These are phyloP conservation scores for Monosporascus sp. DNA, from an alignment of 2,329 filamentous ascomycete species.

Conservation along the genomic window DNA sequence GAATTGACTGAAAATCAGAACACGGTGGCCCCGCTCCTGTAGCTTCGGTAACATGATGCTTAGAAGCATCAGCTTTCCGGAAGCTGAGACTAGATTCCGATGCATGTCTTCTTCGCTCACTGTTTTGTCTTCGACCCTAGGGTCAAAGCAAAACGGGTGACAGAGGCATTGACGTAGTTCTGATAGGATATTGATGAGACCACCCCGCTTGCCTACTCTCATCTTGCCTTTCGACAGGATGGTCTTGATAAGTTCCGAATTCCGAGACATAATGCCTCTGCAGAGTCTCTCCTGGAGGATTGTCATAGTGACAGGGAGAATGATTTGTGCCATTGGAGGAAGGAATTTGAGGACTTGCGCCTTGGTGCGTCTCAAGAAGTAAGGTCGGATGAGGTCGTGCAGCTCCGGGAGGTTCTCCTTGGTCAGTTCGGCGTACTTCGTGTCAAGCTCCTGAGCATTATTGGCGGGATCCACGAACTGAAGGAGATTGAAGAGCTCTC, in stretches of 20 bases:
- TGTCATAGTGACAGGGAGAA: conserved; percentile 93
- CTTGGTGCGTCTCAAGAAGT: conserved; percentile 74
- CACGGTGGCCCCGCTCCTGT: conserved; percentile 77
- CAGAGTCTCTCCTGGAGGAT: conserved; percentile 89
- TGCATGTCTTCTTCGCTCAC: conserved; percentile 56
- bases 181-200: conserved; percentile 89
- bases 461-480: conserved; percentile 77
- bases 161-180: conserved; percentile 92
- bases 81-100: conserved; percentile 84
- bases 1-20: conserved; percentile 95
- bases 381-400: conserved; percentile 75
- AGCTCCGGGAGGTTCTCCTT: conserved; percentile 76
- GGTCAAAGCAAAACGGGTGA: conserved; percentile 92
- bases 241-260: conserved; percentile 79
- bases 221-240: conserved; percentile 70
- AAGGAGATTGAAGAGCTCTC: conserved; percentile 92
- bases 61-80: conserved; percentile 79
- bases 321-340: conserved; percentile 90
- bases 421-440: conserved; percentile 70
- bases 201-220: conserved; percentile 68
- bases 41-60: conserved; percentile 84
- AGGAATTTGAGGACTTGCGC: conserved; percentile 85
- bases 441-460: conserved; percentile 69
- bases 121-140: conserved; percentile 78
- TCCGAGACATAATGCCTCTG: conserved; percentile 88